Conservation (phyloP, 768 basidiomycete species). For the Ramaria sp. region DNA sequence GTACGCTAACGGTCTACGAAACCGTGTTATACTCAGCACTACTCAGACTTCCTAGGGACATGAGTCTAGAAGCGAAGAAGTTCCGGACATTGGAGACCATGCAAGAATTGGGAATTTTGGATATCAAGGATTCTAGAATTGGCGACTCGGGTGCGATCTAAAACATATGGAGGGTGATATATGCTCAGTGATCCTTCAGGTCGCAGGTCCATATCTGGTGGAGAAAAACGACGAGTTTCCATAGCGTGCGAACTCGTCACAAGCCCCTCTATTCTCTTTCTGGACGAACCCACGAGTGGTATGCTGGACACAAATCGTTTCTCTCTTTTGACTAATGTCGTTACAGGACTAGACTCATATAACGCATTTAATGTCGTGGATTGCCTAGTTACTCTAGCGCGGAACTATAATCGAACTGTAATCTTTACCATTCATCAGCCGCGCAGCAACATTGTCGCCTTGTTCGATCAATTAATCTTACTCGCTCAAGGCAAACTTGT, state of each 20-base stretch:
- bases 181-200: slow-evolving; percentile 29
- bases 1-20: slow-evolving; percentile 96
- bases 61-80: slow-evolving; percentile 93
- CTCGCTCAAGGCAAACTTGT: slow-evolving; percentile 76
- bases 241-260: slow-evolving; percentile 99
- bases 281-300: slow-evolving; percentile 97
- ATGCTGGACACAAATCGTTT: slow-evolving; percentile 15
- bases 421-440: slow-evolving; percentile 99
- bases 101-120: slow-evolving; percentile 88
- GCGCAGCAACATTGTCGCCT: slow-evolving; percentile 89
- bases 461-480: slow-evolving; percentile 87
- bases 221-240: slow-evolving; percentile 92
- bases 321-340: slow-evolving; percentile 5
- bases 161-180: neutral
- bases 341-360: slow-evolving; percentile 78
- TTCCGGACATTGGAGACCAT: slow-evolving; percentile 90
- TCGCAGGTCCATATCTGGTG: slow-evolving; percentile 86
- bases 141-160: slow-evolving; percentile 68
- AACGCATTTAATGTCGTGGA: slow-evolving; percentile 95
- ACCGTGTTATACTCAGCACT: slow-evolving; percentile 91
- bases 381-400: slow-evolving; percentile 72
- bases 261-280: slow-evolving; percentile 88
- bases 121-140: slow-evolving; percentile 82
- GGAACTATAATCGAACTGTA: slow-evolving; percentile 87
- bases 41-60: slow-evolving; percentile 82